Evolutionary conservation across 768 basidiomycete genomes (phyloP).

Genomic region (Leccinum arenicola): DNA sequence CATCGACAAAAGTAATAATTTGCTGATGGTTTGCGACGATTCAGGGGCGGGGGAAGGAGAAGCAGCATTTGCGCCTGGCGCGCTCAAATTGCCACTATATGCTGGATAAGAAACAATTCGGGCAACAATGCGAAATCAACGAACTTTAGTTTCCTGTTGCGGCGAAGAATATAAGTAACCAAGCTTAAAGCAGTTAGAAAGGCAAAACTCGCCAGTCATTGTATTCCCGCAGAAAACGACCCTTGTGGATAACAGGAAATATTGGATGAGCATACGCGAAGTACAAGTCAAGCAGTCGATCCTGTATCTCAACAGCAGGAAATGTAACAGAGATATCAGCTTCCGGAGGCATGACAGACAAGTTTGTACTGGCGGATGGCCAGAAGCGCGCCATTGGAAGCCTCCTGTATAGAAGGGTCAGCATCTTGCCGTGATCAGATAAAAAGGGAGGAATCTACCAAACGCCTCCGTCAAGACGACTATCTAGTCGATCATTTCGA

Average conservation of each 20-base stretch:
- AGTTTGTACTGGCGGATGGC: constrained; percentile 53
- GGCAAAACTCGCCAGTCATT: constrained; percentile 41
- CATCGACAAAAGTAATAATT: constrained; percentile 73
- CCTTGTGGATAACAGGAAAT: constrained; percentile 78
- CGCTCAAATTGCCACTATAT: constrained; percentile 35
- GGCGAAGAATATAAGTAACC: constrained; percentile 1
- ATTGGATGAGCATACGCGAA: constrained; percentile 83
- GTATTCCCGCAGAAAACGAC: constrained; percentile 65
- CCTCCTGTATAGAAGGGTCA: constrained; percentile 42
- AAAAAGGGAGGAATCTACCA: constrained; percentile 42
- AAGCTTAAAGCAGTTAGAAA: background rate
- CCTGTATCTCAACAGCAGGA: constrained; percentile 62
- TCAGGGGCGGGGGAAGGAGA: constrained; percentile 34
- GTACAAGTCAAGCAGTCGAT: constrained; percentile 69
- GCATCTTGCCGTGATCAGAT: constrained; percentile 5
- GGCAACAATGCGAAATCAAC: background rate
- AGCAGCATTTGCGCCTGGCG: constrained; percentile 17
- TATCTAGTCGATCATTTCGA: constrained; percentile 61
- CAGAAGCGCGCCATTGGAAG: constrained; percentile 75
- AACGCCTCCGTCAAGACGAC: constrained; percentile 64
- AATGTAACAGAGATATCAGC: constrained; percentile 46
- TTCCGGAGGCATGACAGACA: constrained; percentile 39
- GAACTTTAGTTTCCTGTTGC: constrained; percentile 28
- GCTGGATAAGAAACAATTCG: constrained; percentile 20
- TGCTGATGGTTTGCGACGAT: constrained; percentile 60